phyloP scores from a whole-genome alignment of 176 grass and related monocot genomes.

The Oropetium thomaeum region DNA sequence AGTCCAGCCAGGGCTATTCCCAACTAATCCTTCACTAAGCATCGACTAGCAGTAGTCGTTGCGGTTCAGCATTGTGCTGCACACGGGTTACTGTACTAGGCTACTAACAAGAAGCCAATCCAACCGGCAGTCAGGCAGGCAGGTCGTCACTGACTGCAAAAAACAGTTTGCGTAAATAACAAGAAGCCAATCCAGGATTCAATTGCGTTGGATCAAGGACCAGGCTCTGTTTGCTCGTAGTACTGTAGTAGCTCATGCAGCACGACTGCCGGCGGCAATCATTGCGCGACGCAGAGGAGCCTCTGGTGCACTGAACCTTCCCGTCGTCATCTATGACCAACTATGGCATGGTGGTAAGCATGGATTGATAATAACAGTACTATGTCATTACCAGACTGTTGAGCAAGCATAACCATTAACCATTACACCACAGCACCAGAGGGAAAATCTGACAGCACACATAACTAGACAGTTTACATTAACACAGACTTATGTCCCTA shows the following conservation, averaged over 20 bases:
- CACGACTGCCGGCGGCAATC: slow-evolving; percentile 10
- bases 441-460: background rate
- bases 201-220: slow-evolving; percentile 31
- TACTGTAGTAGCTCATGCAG: background rate
- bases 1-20: slow-evolving; percentile 15
- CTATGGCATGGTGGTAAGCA: background rate
- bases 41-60: background rate
- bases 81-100: background rate
- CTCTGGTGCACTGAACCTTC: no score
- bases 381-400: slow-evolving; percentile 34
- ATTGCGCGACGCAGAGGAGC: slow-evolving; percentile 25
- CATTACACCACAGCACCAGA: slow-evolving; percentile 11
- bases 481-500: slow-evolving; percentile 14
- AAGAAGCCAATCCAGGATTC: slow-evolving; percentile 28
- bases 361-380: background rate
- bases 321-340: background rate
- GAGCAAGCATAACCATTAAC: slow-evolving; percentile 16
- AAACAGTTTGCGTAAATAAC: slow-evolving; percentile 35
- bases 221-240: background rate
- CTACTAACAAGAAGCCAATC: no score
- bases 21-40: slow-evolving; percentile 26
- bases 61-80: background rate
- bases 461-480: slow-evolving; percentile 14
- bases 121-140: background rate
- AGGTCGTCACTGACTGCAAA: slow-evolving; percentile 18